Base-by-base conservation (phyloP, 345 rosid genomes). In the Corchorus capsularis region DNA sequence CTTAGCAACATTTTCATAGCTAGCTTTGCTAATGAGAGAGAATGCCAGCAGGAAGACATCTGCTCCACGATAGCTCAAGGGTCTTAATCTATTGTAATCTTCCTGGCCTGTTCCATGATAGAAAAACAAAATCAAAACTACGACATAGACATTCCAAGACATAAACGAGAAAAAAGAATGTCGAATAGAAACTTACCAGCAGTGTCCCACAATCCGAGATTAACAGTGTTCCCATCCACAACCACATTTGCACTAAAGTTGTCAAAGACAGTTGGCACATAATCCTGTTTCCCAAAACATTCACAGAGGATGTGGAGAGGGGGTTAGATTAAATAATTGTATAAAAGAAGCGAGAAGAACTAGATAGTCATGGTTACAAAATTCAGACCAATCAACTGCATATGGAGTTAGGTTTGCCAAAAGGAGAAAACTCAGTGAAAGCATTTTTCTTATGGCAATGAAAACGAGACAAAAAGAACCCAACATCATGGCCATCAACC, bases 211-310 rank as follows among this genome's bases (percentile, higher is more conserved):
- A 93, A 80, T 53, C 97, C 99, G 71, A 96, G 89, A 82, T 96
- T 96, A 6, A 96, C 96, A 13, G 98, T 96, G 81, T 80, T 80
- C 45, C 99, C 98, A 46, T 96, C 92, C 81, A 96, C 99, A 39
- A 93, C 99, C 73, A 93, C 98, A 81, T 96, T 93, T 27, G 99
- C 99, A 77, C 99, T 93, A 84, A 96, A 96, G 85, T 96, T 96
- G 82, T 93, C 99, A 57, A 96, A 93, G 57, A 93, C 99, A 9
- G 98, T 93, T 0, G 97, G 99, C 62, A 96, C 99, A 77, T 96
- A 93, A 78, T 93, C 96, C 98, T 96, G 92, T 82, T 69, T 72
- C 55, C 78, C 78, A 74, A 63, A 22, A 60, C 64, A 67, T 53
- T 15, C 43, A n/a, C 59, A 64, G 60, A 75, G 62, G 20, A 66